Evolutionary conservation across 345 rosid genomes (phyloP).

Genomic region (Populus tremula): DNA sequence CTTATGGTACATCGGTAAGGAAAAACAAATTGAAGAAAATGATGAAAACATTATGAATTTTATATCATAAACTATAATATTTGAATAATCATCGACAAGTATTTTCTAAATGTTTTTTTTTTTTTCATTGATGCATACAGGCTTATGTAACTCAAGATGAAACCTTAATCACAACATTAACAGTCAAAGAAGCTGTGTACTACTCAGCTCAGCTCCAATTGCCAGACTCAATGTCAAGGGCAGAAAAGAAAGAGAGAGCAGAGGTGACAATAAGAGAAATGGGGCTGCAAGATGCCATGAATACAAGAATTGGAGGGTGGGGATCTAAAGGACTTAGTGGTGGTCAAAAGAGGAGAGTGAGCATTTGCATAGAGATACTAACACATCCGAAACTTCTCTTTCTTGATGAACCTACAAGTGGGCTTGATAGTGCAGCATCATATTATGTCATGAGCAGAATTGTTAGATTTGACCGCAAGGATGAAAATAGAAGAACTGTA

Average conservation of each 20-base stretch:
- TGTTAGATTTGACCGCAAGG: slow-evolving; percentile 5
- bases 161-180: slow-evolving; percentile 21
- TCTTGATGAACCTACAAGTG: slow-evolving; percentile 30
- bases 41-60: not conserved
- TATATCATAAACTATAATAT: not conserved
- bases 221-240: slow-evolving; percentile 17
- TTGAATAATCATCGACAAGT: not conserved
- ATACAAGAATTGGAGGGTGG: slow-evolving; percentile 31
- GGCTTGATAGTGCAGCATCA: slow-evolving; percentile 30
- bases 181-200: slow-evolving; percentile 20
- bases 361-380: slow-evolving; percentile 28
- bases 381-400: slow-evolving; percentile 21
- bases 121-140: not conserved
- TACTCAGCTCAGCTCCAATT: slow-evolving; percentile 27
- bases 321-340: slow-evolving; percentile 22
- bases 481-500: slow-evolving; percentile 17
- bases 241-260: slow-evolving; percentile 23
- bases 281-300: slow-evolving; percentile 19
- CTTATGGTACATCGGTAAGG: slow-evolving; percentile 24
- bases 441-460: slow-evolving; percentile 19
- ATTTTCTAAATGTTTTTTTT: not conserved
- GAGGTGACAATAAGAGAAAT: slow-evolving; percentile 22
- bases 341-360: slow-evolving; percentile 25
- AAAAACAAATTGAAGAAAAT: not conserved
- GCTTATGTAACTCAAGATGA: slow-evolving; percentile 35